Evolutionary conservation across 768 basidiomycete species (phyloP).

Genomic region (Podaxis mareebaensis): DNA sequence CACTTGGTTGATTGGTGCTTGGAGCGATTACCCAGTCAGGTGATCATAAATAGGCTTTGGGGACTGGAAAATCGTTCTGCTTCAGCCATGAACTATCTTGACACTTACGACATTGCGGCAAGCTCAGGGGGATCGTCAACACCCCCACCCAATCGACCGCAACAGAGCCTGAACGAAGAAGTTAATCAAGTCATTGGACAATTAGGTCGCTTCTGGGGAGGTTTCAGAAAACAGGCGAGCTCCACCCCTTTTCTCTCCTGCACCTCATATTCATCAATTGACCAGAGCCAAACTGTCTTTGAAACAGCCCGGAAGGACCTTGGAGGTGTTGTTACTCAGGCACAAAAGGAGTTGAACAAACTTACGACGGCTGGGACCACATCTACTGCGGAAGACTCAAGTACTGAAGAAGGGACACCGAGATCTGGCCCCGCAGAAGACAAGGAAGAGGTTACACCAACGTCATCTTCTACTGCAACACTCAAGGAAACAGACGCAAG

Average conservation of each 20-base stretch:
- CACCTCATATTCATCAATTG: conserved; percentile 1
- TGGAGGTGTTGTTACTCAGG: conserved; percentile 71
- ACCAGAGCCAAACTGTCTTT: conserved; percentile 68
- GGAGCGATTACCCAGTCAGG: conserved; percentile 13
- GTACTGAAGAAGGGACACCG: not conserved
- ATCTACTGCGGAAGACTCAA: conserved; percentile 7
- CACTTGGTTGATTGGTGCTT: not conserved
- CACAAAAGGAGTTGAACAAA: conserved; percentile 74
- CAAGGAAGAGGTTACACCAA: conserved; percentile 10
- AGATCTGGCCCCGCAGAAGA: conserved; percentile 2
- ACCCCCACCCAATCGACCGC: conserved; percentile 29
- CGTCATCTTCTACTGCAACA: conserved; percentile 18
- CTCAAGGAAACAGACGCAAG: conserved; percentile 6
- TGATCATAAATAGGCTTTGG: not conserved
- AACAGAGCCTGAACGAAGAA: conserved; percentile 75
- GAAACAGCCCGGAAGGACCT: conserved; percentile 75
- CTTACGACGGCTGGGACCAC: conserved; percentile 33
- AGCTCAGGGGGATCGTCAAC: conserved; percentile 41
- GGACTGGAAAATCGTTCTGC: not conserved
- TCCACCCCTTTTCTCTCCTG: not conserved
- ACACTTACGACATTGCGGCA: conserved; percentile 61
- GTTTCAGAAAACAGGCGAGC: conserved; percentile 84
- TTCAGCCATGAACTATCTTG: conserved; percentile 69
- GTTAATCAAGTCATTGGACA: conserved; percentile 89
- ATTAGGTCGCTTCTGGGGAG: conserved; percentile 86